phyloP scores from a whole-genome alignment of 352 stramenopile species.

The Globisporangium echinulatum region DNA sequence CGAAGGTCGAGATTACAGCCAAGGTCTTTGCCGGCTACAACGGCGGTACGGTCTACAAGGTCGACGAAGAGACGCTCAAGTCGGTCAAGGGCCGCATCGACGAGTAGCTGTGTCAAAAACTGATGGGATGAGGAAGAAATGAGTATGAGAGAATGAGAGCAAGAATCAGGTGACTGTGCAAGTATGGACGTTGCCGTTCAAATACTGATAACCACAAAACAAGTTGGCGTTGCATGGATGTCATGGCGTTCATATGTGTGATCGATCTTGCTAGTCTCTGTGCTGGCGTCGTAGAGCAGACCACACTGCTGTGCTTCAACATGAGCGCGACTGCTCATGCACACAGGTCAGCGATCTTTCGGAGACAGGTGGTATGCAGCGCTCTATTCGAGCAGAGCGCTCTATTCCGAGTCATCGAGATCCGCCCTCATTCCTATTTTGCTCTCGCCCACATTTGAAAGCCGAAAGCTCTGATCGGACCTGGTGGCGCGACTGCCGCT shows the following conservation, averaged over 20 bases:
- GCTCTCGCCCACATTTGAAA: not conserved
- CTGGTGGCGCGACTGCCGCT: not conserved
- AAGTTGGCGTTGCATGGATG: too few relatives aligned
- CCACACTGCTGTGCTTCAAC: too few relatives aligned
- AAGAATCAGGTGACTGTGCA: too few relatives aligned
- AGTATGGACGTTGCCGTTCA: too few relatives aligned
- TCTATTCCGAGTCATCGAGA: not conserved
- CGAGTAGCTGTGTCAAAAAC: not conserved
- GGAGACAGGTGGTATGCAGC: not conserved
- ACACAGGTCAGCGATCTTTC: not conserved
- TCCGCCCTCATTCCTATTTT: not conserved
- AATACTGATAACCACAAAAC: too few relatives aligned
- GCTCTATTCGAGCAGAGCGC: not conserved
- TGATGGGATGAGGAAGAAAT: too few relatives aligned
- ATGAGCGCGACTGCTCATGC: not conserved
- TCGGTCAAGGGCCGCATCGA: slow-evolving; percentile 85
- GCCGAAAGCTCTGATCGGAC: not conserved
- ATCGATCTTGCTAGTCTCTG: too few relatives aligned
- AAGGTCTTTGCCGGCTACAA: slow-evolving; percentile 94
- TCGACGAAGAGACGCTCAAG: slow-evolving; percentile 91
- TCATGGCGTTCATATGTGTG: too few relatives aligned
- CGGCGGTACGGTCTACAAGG: slow-evolving; percentile 89
- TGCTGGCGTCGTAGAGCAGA: too few relatives aligned
- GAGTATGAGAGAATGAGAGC: too few relatives aligned
- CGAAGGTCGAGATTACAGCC: slow-evolving; percentile 98